Conservation (phyloP, 1,139 yeast genomes). For the Pneumocystis sp. region DNA sequence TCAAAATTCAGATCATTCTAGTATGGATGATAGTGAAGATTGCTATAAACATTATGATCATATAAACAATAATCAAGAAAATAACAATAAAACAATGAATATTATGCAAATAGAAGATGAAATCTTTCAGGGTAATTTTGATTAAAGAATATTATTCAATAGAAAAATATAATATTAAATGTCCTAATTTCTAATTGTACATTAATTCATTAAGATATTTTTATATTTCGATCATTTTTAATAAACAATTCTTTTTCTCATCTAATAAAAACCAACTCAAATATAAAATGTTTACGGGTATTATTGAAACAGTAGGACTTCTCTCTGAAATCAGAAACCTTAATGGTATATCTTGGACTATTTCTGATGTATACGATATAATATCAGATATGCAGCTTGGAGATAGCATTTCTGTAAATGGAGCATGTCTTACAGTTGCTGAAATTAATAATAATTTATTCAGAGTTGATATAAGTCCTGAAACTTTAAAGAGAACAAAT, state of each 20-base stretch:
- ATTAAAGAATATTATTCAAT: not conserved
- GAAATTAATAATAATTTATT: conserved; percentile 47
- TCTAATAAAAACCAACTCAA: not conserved
- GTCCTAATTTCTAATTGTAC: not conserved
- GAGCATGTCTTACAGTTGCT: conserved; percentile 78
- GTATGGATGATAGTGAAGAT: not conserved
- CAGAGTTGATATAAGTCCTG: conserved; percentile 88
- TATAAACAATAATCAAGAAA: not conserved
- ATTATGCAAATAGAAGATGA: not conserved
- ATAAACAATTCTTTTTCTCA: not conserved
- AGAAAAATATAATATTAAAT: not conserved
- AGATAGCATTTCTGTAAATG: conserved; percentile 82
- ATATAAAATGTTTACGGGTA: conserved; percentile 71
- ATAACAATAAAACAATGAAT: not conserved
- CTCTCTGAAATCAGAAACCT: conserved; percentile 40
- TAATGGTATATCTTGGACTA: conserved; percentile 57
- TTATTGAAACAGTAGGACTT: conserved; percentile 71
- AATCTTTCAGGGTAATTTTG: not conserved
- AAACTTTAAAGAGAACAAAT: conserved; percentile 70
- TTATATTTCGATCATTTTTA: not conserved
- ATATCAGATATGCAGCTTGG: conserved; percentile 76
- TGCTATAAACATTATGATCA: not conserved
- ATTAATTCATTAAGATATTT: not conserved
- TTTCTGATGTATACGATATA: conserved; percentile 48
- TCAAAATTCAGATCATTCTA: not conserved